Conservation (phyloP, 495 filamentous ascomycete species). For the Cenococcum geophilum region DNA sequence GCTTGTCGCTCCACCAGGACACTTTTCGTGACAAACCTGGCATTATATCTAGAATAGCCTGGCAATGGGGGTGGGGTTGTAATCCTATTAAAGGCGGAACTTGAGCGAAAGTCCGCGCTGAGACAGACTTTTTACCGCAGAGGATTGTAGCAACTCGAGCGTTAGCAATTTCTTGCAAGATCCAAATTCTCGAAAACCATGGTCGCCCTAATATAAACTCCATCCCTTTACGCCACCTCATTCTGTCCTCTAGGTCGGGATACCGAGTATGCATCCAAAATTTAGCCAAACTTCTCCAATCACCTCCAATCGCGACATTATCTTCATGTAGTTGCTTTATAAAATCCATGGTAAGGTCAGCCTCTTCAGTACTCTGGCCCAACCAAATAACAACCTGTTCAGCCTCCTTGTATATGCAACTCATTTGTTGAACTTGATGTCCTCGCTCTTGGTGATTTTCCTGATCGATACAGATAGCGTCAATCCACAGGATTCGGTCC, state of each 20-base stretch:
- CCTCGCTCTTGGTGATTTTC: conserved; percentile 30
- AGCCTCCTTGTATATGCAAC: conserved; percentile 36
- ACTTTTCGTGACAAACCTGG: background rate
- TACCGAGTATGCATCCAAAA: background rate
- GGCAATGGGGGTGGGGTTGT: background rate
- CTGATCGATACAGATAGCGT: conserved; percentile 43
- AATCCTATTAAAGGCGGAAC: background rate
- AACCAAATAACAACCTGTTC: conserved; percentile 33
- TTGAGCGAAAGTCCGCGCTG: background rate
- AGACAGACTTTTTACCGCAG: background rate
- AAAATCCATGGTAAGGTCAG: background rate
- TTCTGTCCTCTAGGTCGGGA: no score
- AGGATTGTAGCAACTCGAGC: background rate
- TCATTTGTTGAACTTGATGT: conserved; percentile 38
- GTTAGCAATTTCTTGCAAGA: background rate
- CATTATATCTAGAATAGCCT: background rate
- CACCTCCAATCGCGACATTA: background rate
- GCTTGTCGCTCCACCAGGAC: background rate
- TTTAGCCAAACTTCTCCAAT: background rate
- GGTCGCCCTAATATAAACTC: background rate
- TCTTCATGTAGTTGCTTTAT: background rate
- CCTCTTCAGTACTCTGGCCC: background rate
- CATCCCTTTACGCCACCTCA: background rate
- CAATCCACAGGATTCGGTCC: conserved; percentile 33
- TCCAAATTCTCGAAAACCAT: background rate